phyloP scores from a whole-genome alignment of 1,284 basidiomycete genomes.

The Phellinidium pouzarii region DNA sequence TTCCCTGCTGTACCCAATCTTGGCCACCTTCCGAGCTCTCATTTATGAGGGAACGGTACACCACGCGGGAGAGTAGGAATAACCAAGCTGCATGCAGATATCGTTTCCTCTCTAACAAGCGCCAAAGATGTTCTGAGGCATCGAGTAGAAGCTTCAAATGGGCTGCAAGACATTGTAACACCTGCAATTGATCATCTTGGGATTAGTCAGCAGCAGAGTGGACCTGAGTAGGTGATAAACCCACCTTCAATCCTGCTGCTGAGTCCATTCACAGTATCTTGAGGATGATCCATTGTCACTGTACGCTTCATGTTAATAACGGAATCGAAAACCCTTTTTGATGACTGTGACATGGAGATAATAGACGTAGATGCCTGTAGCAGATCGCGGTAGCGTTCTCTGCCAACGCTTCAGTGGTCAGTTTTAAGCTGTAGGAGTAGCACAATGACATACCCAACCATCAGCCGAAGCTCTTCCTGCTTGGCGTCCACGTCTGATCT shows the following conservation, averaged over 20 bases:
- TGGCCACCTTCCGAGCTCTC: constrained; percentile 55
- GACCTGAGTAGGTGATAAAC: background rate
- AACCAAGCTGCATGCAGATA: constrained; percentile 82
- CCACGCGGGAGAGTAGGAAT: constrained; percentile 79
- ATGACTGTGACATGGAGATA: constrained; percentile 64
- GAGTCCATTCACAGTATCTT: constrained; percentile 35
- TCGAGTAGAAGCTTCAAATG: constrained; percentile 85
- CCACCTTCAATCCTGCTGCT: constrained; percentile 16
- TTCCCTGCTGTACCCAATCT: constrained; percentile 53
- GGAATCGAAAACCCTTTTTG: constrained; percentile 52
- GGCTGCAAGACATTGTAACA: constrained; percentile 71
- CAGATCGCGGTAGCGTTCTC: constrained; percentile 91
- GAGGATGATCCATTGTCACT: constrained; percentile 29
- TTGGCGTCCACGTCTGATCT: constrained; percentile 87
- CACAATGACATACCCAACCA: constrained; percentile 80
- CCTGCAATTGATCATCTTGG: constrained; percentile 61
- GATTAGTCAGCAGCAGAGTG: constrained; percentile 11
- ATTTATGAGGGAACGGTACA: constrained; percentile 58
- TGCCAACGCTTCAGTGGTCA: constrained; percentile 41
- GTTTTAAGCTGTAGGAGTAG: constrained; percentile 33
- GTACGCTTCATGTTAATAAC: constrained; percentile 49
- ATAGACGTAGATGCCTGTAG: constrained; percentile 88
- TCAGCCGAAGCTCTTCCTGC: constrained; percentile 84
- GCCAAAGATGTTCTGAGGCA: constrained; percentile 84
- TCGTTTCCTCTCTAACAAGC: constrained; percentile 69